Evolutionary conservation across 306 rosid species (phyloP).

Genomic region (Alnus rubra): DNA sequence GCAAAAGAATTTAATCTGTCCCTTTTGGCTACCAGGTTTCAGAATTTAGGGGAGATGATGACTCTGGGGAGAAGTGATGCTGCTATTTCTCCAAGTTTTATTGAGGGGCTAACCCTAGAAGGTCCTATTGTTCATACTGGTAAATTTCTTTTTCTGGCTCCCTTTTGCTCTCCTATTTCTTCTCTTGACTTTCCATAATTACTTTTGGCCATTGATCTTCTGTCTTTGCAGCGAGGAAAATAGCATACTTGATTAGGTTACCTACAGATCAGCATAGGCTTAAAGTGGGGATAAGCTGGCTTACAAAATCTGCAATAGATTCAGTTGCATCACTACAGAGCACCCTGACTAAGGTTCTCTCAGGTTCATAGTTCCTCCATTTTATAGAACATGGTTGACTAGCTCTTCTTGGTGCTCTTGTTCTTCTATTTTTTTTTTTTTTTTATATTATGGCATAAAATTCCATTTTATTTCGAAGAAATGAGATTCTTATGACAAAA

Average conservation of each 20-base stretch:
- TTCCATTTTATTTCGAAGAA: background rate
- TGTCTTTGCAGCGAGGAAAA: slow-evolving; percentile 77
- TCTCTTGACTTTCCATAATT: background rate
- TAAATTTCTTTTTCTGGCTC: slow-evolving; percentile 22
- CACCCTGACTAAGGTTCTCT: slow-evolving; percentile 62
- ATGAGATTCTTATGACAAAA: background rate
- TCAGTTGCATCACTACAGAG: slow-evolving; percentile 70
- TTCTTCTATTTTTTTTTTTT: too few species aligned
- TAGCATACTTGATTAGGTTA: slow-evolving; percentile 88
- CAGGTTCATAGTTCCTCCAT: slow-evolving; percentile 43
- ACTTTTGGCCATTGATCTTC: slow-evolving; percentile 2
- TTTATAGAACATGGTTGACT: slow-evolving; percentile 4
- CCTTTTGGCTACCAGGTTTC: slow-evolving; percentile 57
- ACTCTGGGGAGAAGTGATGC: slow-evolving; percentile 88
- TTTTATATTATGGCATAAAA: background rate
- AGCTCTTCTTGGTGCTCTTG: background rate
- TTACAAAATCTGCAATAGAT: slow-evolving; percentile 80
- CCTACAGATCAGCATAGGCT: slow-evolving; percentile 91
- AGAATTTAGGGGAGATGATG: slow-evolving; percentile 98
- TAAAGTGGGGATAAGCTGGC: slow-evolving; percentile 96
- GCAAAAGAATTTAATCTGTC: background rate
- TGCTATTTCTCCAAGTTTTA: slow-evolving; percentile 85
- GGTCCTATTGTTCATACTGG: slow-evolving; percentile 90
- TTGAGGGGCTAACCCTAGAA: slow-evolving; percentile 87
- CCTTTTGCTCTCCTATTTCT: background rate